Conservation (phyloP, 306 rosid species). For the Amphicarpaea edgeworthii region DNA sequence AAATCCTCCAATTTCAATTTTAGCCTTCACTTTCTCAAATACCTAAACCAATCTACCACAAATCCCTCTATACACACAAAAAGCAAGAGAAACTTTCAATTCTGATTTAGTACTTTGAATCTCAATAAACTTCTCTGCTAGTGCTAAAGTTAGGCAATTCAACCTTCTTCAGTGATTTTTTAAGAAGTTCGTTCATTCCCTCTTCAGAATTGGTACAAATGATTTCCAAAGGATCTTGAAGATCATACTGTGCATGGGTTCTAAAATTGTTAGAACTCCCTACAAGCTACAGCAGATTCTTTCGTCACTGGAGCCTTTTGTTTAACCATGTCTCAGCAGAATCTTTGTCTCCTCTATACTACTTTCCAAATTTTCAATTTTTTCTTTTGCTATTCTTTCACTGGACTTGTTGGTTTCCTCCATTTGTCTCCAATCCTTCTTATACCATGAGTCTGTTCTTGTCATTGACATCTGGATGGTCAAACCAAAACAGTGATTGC, state of each 20-base stretch:
- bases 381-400: too few species aligned
- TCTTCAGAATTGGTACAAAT: neutral
- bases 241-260: neutral
- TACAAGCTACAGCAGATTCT: neutral
- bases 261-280: neutral
- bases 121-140: too few species aligned
- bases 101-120: too few species aligned
- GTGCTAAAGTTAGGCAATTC: too few species aligned
- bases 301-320: neutral
- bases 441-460: neutral
- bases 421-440: neutral
- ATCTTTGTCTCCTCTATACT: too few species aligned
- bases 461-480: neutral
- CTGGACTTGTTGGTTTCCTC: neutral
- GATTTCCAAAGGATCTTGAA: neutral
- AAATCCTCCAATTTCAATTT: too few species aligned
- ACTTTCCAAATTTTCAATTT: neutral
- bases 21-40: too few species aligned
- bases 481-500: neutral
- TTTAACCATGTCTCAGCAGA: neutral
- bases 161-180: too few species aligned
- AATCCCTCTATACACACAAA: too few species aligned
- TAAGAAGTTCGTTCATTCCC: too few species aligned
- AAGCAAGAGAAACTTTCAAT: too few species aligned
- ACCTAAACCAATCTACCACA: too few species aligned